Conservation (phyloP, 331 rosid genomes). For the Cydonia oblonga region DNA sequence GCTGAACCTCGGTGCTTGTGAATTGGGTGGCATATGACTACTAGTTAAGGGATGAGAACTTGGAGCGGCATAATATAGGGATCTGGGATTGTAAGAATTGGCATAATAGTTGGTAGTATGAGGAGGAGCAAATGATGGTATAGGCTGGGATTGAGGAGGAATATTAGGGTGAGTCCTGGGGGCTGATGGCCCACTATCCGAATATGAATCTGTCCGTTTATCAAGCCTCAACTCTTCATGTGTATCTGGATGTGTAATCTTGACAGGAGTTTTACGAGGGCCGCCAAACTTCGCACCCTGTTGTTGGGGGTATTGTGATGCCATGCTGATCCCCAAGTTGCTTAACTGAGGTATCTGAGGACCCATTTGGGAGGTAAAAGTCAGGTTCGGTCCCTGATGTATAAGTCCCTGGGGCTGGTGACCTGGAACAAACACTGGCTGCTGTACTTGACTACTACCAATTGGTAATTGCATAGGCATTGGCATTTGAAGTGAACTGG, state of each 20-base stretch:
- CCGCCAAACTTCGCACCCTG: conserved; percentile 63
- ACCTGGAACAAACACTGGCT: conserved; percentile 48
- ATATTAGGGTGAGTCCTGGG: conserved; percentile 42
- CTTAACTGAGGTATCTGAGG: conserved; percentile 55
- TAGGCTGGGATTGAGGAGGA: conserved; percentile 64
- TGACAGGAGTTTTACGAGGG: conserved; percentile 63
- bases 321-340: conserved; percentile 47
- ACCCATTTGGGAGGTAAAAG: conserved; percentile 50
- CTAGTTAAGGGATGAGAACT: conserved; percentile 48
- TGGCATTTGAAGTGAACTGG: conserved; percentile 56
- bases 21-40: conserved; percentile 41
- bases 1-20: conserved; percentile 53
- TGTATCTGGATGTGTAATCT: conserved; percentile 88
- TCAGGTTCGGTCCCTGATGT: conserved; percentile 55
- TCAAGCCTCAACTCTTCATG: conserved; percentile 78
- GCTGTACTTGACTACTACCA: conserved; percentile 71
- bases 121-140: conserved; percentile 34
- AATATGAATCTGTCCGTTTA: conserved; percentile 39
- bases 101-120: conserved; percentile 40
- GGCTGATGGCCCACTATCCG: conserved; percentile 52
- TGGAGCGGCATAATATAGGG: conserved; percentile 30
- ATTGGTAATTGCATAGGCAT: conserved; percentile 43
- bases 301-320: conserved; percentile 53
- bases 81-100: conserved; percentile 25
- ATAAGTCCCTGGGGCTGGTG: conserved; percentile 61